Conservation (phyloP, 2,329 filamentous ascomycete species). For the Nemania diffusa region DNA sequence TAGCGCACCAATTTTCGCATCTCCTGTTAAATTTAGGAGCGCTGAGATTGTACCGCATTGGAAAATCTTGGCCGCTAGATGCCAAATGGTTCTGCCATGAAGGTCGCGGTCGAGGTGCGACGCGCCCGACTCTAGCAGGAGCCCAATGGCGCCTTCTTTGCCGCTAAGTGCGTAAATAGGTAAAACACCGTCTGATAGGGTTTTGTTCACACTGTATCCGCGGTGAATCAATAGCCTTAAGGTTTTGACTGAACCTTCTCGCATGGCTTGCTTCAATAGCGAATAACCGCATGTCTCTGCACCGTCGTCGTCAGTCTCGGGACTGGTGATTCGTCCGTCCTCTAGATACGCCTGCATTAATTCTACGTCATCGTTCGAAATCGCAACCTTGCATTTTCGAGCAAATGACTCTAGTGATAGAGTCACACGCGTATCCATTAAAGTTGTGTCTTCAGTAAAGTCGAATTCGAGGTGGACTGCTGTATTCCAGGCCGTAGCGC, state of each 20-base stretch:
- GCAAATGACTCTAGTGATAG: constrained; percentile 7
- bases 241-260: background rate
- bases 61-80: background rate
- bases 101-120: constrained; percentile 2
- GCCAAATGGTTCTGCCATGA: constrained; percentile 21
- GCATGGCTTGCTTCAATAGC: constrained; percentile 3
- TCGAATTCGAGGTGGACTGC: constrained; percentile 17
- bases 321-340: constrained; percentile 16
- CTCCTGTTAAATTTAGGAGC: background rate
- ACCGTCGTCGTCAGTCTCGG: constrained; percentile 8
- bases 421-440: constrained; percentile 11
- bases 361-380: constrained; percentile 13
- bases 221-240: background rate
- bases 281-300: constrained; percentile 5
- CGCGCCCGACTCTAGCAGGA: constrained; percentile 14
- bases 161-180: constrained; percentile 3
- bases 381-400: background rate
- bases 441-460: constrained; percentile 7
- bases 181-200: background rate
- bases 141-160: background rate
- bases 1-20: background rate
- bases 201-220: constrained; percentile 3
- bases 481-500: constrained; percentile 19
- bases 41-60: background rate
- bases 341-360: constrained; percentile 7